phyloP scores from a whole-genome alignment of 2,329 filamentous ascomycete genomes.

The Lomentospora prolificans region DNA sequence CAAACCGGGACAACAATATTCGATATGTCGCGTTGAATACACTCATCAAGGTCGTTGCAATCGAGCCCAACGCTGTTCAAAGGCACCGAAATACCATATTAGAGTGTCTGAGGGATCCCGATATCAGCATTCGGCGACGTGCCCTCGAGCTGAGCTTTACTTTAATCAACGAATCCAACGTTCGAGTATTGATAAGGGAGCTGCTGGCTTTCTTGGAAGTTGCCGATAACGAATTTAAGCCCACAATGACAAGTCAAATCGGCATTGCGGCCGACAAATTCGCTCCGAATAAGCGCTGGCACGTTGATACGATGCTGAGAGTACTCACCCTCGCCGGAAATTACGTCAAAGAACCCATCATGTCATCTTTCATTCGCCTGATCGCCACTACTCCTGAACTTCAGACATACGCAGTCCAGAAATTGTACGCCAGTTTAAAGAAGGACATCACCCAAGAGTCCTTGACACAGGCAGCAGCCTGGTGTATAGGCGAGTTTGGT shows the following conservation, averaged over 20 bases:
- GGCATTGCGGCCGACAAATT: constrained; percentile 94
- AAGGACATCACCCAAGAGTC: constrained; percentile 98
- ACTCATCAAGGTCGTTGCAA: constrained; percentile 92
- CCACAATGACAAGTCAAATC: constrained; percentile 96
- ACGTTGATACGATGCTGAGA: constrained; percentile 93
- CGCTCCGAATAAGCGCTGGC: constrained; percentile 95
- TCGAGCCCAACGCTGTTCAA: constrained; percentile 96
- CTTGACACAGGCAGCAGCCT: constrained; percentile 82
- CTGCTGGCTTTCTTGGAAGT: constrained; percentile 92
- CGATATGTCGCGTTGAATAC: constrained; percentile 97
- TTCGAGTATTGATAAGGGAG: constrained; percentile 86
- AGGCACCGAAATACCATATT: constrained; percentile 94
- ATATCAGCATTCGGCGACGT: constrained; percentile 92
- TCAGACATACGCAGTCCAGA: constrained; percentile 94
- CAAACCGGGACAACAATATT: constrained; percentile 99
- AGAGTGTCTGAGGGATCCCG: constrained; percentile 89
- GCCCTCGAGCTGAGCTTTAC: constrained; percentile 98
- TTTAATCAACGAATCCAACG: constrained; percentile 92
- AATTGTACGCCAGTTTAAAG: constrained; percentile 81
- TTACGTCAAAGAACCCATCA: constrained; percentile 94
- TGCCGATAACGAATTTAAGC: constrained; percentile 97
- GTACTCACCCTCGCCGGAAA: constrained; percentile 90
- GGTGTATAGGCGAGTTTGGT: constrained; percentile 96
- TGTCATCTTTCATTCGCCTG: constrained; percentile 91
- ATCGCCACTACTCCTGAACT: constrained; percentile 91